Conservation (phyloP, 1,284 basidiomycete species). For the Ceratobasidium sp. region DNA sequence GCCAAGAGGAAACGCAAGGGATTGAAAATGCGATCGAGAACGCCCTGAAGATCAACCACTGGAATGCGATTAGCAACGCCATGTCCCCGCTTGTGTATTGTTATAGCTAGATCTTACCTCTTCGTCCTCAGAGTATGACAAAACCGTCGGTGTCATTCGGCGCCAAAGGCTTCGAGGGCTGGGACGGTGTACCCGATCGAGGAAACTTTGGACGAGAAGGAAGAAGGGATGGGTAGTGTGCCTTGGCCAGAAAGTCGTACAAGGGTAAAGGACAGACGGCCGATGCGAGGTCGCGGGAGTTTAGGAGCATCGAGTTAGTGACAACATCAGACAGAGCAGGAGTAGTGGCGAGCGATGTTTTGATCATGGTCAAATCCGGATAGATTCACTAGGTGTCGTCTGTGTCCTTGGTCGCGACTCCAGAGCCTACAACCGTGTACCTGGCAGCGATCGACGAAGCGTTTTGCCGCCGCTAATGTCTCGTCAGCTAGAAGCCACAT, state of each 20-base stretch:
- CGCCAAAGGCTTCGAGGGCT: slow-evolving; percentile 91
- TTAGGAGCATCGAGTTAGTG: slow-evolving; percentile 80
- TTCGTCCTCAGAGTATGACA: slow-evolving; percentile 87
- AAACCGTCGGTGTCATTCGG: slow-evolving; percentile 89
- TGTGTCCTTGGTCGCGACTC: slow-evolving; percentile 90
- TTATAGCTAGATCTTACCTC: slow-evolving; percentile 36
- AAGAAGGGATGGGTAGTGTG: slow-evolving; percentile 76
- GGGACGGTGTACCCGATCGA: slow-evolving; percentile 88
- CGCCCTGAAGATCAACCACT: slow-evolving; percentile 95
- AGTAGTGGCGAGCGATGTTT: slow-evolving; percentile 73
- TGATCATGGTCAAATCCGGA: slow-evolving; percentile 80
- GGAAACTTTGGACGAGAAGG: slow-evolving; percentile 70
- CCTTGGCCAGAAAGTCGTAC: slow-evolving; percentile 86
- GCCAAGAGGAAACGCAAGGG: slow-evolving; percentile 91
- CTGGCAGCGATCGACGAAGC: slow-evolving; percentile 84
- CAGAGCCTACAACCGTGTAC: slow-evolving; percentile 95
- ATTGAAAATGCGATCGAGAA: slow-evolving; percentile 94
- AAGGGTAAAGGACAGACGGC: slow-evolving; percentile 89
- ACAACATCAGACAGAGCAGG: slow-evolving; percentile 80
- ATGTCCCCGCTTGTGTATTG: slow-evolving; percentile 50
- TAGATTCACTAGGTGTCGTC: slow-evolving; percentile 82
- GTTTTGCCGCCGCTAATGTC: slow-evolving; percentile 17
- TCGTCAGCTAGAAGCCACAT: neutral
- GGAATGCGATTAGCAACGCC: slow-evolving; percentile 93
- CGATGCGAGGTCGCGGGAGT: slow-evolving; percentile 75